These are phyloP conservation scores for Exophiala aquamarina DNA, from an alignment of 2,329 filamentous ascomycete genomes.

Conservation along the genomic window DNA sequence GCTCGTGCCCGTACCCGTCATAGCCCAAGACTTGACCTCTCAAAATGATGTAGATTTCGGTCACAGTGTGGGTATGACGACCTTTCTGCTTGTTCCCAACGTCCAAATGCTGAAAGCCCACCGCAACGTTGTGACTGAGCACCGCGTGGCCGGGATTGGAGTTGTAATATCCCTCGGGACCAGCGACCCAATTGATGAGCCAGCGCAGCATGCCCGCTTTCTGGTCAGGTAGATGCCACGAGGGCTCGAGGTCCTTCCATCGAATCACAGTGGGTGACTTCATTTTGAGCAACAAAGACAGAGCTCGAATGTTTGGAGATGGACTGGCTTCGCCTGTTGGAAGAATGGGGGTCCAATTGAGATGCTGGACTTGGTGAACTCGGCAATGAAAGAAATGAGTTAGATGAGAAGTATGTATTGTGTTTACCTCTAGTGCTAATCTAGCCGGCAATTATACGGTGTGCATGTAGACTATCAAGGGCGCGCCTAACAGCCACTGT, in stretches of 20 bases:
- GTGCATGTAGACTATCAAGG: too few species aligned
- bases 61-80: background rate
- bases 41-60: slow-evolving; percentile 4
- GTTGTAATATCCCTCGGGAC: slow-evolving; percentile 2
- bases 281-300: too few species aligned
- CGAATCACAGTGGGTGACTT: too few species aligned
- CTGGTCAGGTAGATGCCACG: slow-evolving; percentile 1
- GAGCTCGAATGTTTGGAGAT: too few species aligned
- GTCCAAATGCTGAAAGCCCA: background rate
- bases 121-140: background rate
- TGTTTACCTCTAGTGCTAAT: too few species aligned
- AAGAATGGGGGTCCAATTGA: too few species aligned
- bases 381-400: too few species aligned
- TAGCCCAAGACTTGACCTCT: slow-evolving; percentile 1
- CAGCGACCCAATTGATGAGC: slow-evolving; percentile 3
- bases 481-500: too few species aligned
- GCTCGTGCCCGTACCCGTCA: background rate
- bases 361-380: too few species aligned
- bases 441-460: too few species aligned
- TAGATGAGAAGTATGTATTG: too few species aligned
- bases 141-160: background rate
- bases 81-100: background rate
- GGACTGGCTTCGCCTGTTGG: too few species aligned
- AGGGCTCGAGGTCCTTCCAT: background rate
- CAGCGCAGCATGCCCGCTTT: slow-evolving; percentile 3